phyloP scores from a whole-genome alignment of 2,329 filamentous ascomycete species.

The Akanthomyces muscarius region DNA sequence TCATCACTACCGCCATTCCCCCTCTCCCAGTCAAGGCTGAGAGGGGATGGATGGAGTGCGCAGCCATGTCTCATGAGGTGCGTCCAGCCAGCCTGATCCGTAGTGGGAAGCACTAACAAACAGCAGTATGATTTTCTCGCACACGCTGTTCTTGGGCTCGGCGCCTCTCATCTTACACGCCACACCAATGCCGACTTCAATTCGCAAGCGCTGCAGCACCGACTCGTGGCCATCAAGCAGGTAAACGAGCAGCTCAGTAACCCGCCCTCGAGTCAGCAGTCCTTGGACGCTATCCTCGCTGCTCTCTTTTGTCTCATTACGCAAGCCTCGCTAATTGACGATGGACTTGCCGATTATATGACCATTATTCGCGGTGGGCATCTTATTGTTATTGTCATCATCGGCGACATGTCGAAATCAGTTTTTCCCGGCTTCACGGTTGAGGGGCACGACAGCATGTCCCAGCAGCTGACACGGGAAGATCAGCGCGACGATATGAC shows the following conservation, averaged over 20 bases:
- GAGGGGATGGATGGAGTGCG: conserved; percentile 32
- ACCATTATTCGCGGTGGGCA: conserved; percentile 31
- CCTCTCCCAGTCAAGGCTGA: conserved; percentile 32
- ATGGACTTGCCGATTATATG: conserved; percentile 37
- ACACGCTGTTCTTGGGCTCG: conserved; percentile 36
- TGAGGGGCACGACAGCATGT: conserved; percentile 26
- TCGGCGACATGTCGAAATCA: conserved; percentile 22
- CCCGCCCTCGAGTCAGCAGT: conserved; percentile 25
- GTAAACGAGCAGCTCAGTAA: conserved; percentile 32
- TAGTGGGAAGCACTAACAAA: background rate
- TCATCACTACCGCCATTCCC: conserved; percentile 40
- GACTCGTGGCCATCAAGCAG: conserved; percentile 32
- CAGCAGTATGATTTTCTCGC: conserved; percentile 34
- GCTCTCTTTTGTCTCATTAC: conserved; percentile 33
- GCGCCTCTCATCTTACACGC: conserved; percentile 34
- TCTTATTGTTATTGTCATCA: conserved; percentile 23
- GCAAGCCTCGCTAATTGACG: conserved; percentile 34
- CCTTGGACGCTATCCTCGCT: conserved; percentile 35
- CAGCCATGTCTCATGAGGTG: conserved; percentile 33
- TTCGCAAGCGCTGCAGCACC: conserved; percentile 32
- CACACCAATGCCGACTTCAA: conserved; percentile 26
- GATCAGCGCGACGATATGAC: conserved; percentile 23
- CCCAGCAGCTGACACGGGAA: conserved; percentile 22
- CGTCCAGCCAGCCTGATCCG: conserved; percentile 9
- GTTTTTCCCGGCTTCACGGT: conserved; percentile 24